phyloP scores from a whole-genome alignment of 768 basidiomycete species.

The Hortiboletus campestris region DNA sequence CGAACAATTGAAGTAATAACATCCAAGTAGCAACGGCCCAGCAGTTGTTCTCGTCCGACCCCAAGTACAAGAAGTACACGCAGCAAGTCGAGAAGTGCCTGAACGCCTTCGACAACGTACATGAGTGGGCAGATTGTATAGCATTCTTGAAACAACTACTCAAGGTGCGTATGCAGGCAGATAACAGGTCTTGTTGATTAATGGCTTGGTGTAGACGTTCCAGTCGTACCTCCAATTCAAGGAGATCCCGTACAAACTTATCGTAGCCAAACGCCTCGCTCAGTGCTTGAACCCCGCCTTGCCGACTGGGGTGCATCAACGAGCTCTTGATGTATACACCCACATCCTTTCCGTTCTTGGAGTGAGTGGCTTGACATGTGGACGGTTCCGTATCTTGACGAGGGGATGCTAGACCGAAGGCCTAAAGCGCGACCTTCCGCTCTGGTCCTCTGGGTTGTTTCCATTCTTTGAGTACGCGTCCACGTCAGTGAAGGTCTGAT shows the following conservation, averaged over 20 bases:
- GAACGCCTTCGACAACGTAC: conserved; percentile 90
- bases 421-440: conserved; percentile 75
- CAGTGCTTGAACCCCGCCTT: conserved; percentile 98
- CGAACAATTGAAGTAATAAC: neutral
- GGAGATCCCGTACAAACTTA: conserved; percentile 92
- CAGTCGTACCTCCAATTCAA: conserved; percentile 93
- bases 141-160: conserved; percentile 92
- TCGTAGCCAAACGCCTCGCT: conserved; percentile 90
- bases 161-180: conserved; percentile 53
- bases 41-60: conserved; percentile 69
- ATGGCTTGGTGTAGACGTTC: conserved; percentile 61
- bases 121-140: conserved; percentile 99
- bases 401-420: conserved; percentile 67
- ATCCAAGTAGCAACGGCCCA: conserved; percentile 44
- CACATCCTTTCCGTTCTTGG: conserved; percentile 91
- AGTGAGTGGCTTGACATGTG: conserved; percentile 45
- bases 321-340: conserved; percentile 91
- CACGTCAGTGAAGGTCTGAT: conserved; percentile 91
- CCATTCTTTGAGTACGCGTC: conserved; percentile 99
- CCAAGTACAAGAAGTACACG: conserved; percentile 92
- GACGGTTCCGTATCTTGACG: conserved; percentile 6
- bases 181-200: neutral
- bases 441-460: conserved; percentile 96
- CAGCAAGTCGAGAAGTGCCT: conserved; percentile 92
- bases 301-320: conserved; percentile 94